Base-by-base conservation (phyloP, 2,329 filamentous ascomycete genomes). In the Pestalotiopsis sp. region DNA sequence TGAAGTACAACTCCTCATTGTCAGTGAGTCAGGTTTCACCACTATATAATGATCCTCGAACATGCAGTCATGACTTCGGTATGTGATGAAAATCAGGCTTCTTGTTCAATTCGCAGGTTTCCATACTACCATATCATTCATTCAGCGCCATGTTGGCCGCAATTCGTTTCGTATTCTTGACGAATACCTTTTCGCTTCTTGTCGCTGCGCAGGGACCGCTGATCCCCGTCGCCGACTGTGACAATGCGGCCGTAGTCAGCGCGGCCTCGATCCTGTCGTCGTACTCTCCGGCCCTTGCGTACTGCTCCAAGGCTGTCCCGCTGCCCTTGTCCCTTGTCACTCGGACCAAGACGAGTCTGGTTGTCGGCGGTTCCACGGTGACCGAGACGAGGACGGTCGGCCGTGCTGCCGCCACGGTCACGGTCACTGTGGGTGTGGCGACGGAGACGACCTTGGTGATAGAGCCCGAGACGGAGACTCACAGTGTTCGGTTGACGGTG, bases 1-100 rank as follows among this genome's bases (percentile, higher is more conserved):
- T 7, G 45, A 7, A n/a, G 3, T 3, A 2, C 3, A 3, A 1
- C 1, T 17, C 4, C 4, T 52, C 0, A 20, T 11, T 52, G 2
- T 20, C 0, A 52, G n/a, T n/a, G 14, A 17, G 45, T 17, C 45
- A 23, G 11, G 3, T 9, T 45, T 52, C 17, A n/a, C 0, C 1
- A n/a, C 45, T 11, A 52, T 52, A 52, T 52, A 52, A 52, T 52
- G 20, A 20, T 17, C 13, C 17, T 45, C 41, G n/a, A n/a, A 20
- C 11, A 3, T 52, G 14, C n/a, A 11, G 3, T 52, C 45, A 20
- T 3, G 2, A n/a, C 45, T 36, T 36, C 0, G 0, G 6, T 52
- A 11, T n/a, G 17, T 7, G n/a, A 14, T 23, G 45, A n/a, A 52
- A 7, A n/a, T 1, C 41, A 49, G 41, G 20, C n/a, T 52, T 52